Percentiles rank a stretch among this genome's conserved stretches.
These are phyloP conservation scores for Bipolaris zeicola DNA, from an alignment of 2,329 filamentous ascomycete genomes.

Conservation along the genomic window DNA sequence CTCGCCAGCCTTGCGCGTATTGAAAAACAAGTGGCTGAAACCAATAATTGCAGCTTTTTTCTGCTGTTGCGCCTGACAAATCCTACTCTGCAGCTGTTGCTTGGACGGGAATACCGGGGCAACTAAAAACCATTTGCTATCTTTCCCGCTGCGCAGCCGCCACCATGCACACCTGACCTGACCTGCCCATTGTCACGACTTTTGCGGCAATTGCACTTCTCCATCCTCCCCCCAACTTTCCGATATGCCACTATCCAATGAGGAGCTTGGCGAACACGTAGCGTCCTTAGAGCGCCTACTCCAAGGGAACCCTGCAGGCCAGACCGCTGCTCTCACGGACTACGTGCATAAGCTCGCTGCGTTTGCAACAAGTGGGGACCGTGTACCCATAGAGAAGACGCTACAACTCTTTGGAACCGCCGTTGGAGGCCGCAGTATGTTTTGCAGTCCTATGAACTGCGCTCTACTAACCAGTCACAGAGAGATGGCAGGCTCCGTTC, in stretches of 20 bases:
- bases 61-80: background rate
- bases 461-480: constrained; percentile 36
- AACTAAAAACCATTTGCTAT: constrained; percentile 6
- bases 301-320: constrained; percentile 20
- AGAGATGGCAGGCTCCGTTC: constrained; percentile 38
- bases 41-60: constrained; percentile 11
- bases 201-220: constrained; percentile 8
- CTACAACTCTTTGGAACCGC: constrained; percentile 41
- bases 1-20: constrained; percentile 8
- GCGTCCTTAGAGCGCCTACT: constrained; percentile 24
- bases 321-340: constrained; percentile 22
- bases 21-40: constrained; percentile 16
- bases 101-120: constrained; percentile 1
- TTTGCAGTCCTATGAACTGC: background rate
- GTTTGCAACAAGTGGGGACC: constrained; percentile 14
- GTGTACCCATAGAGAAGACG: constrained; percentile 21
- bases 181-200: constrained; percentile 14
- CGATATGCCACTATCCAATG: constrained; percentile 26
- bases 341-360: constrained; percentile 23
- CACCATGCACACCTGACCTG: constrained; percentile 20
- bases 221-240: constrained; percentile 4
- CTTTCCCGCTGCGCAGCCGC: constrained; percentile 4
- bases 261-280: constrained; percentile 25
- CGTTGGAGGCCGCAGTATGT: constrained; percentile 40
- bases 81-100: constrained; percentile 2